A percentile compares a stretch with the other conserved stretches of the same genome.
Conservation (phyloP, 768 basidiomycete genomes). For the Mycena kentingensis region DNA sequence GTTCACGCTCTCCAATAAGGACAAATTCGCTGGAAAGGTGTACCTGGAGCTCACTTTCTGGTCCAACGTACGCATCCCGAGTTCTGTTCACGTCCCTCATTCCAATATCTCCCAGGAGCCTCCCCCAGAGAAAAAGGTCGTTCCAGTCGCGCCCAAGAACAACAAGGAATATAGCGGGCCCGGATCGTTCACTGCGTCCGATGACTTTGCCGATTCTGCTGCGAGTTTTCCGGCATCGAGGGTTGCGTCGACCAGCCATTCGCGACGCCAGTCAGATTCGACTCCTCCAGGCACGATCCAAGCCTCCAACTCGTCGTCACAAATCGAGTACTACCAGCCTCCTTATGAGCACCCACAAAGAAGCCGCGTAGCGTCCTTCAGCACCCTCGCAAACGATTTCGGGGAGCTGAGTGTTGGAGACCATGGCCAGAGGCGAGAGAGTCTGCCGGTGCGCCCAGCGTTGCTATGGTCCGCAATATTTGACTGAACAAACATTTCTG, state of each 20-base stretch:
- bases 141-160: conserved; percentile 49
- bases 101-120: conserved; percentile 55
- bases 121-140: conserved; percentile 68
- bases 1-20: conserved; percentile 89
- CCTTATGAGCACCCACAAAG: conserved; percentile 60
- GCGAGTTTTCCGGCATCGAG: conserved; percentile 31
- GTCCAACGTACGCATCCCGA: conserved; percentile 72
- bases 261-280: conserved; percentile 48
- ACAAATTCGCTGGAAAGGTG: conserved; percentile 92
- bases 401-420: conserved; percentile 62
- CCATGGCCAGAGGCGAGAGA: conserved; percentile 53
- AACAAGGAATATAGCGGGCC: conserved; percentile 76
- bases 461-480: conserved; percentile 1
- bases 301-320: conserved; percentile 60
- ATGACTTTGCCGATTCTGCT: conserved; percentile 34
- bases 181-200: conserved; percentile 68
- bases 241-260: conserved; percentile 39
- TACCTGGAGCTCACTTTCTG: conserved; percentile 97
- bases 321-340: conserved; percentile 70
- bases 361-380: conserved; percentile 45
- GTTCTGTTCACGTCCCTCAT: neutral
- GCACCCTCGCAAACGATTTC: conserved; percentile 63
- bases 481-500: conserved; percentile 1
- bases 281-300: conserved; percentile 59
- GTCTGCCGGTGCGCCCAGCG: conserved; percentile 53